Base-by-base conservation (phyloP, 2,329 filamentous ascomycete genomes). In the Colletotrichum noveboracense region DNA sequence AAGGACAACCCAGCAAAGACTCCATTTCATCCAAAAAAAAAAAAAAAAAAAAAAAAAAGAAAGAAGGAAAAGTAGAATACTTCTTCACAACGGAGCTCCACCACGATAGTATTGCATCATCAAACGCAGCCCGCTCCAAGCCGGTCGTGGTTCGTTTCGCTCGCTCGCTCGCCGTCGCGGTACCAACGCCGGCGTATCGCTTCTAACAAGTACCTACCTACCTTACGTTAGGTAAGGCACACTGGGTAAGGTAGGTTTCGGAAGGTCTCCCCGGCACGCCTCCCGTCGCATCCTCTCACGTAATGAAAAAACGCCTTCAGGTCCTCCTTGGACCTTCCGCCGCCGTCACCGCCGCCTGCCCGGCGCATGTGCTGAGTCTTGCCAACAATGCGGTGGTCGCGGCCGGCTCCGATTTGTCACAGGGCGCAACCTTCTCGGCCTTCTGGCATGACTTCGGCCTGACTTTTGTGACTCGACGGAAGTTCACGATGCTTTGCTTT, bases 371-470 rank as follows among this genome's bases (percentile, higher is more conserved):
- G 43, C 43, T 52, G 55, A 58, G 38, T 48, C 38, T 48, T 4
- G 38, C 5, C 14, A 58, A 18, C 5, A 26, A 58, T 6, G 30
- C 28, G 28, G 12, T 32, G 28, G 32, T 32, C 56, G n/a, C 66
- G 34, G 71, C 71, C 60, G 71, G 71, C 58, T 62, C 66, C 71
- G 71, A 21, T 43, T 8, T 43, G 61, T 24, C 24, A 18, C 60
- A 16, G 26, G 8, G 21, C 7, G 13, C 0, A 18, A 24, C 34
- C 66, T 14, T 21, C 58, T 24, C 66, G 56, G 66, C 66, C 36
- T 34, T 24, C 71, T 66, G 28, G 68, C 34, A 71, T 66, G 61
- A 71, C 68, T 71, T 71, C 52, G 68, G 52, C 24, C 61, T 66
- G 61, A 60, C 61, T 34, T 52, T 52, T 7, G 43, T 62, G 72